Evolutionary conservation across 331 rosid genomes (phyloP), one percentile per base, ranked within the genome.

Genomic region (Spiraea crenata): DNA sequence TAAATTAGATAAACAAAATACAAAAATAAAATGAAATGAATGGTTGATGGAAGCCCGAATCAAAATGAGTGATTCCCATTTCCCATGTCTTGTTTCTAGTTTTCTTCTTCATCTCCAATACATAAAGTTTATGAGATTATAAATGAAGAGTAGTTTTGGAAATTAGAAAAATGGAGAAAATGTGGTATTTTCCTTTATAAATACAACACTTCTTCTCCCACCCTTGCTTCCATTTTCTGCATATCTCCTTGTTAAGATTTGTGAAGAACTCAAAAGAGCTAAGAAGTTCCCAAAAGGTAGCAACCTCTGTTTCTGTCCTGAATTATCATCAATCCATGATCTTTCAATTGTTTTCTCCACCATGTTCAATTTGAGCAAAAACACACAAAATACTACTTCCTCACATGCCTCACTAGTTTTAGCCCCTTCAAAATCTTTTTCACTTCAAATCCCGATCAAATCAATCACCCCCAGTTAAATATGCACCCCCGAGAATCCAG

Each of bases 131-230:
- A 42, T 63, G 69, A 64, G 70, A 77, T 82, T 65, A 56, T 77
- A 70, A 71, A 56, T 77, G 20, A 67, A 80, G 31, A 67, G 69
- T 74, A 6, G 16, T 85, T 78, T 83, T 81, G 82, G 81, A 81
- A 85, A 82, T 77, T 78, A 84, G 61, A 70, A 73, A 59, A 67
- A 66, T 75, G 83, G 82, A 82, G 80, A 81, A 82, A 67, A 82
- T 65, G 82, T 86, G 81, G 34, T 70, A 81, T 82, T 73, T 63
- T 77, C 76, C 90, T 81, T 85, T 85, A 91, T 89, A 91, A 86
- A 91, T 81, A 77, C 81, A 25, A 84, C 73, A 58, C 77, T 74
- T 77, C 89, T 73, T 52, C 45, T 57, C 57, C 71, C 80, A 71
- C 83, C 83, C 80, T 76, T 82, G 80, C 88, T 82, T 80, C 87